Conservation (phyloP, 257 asterid species). For the Ilex asprella region DNA sequence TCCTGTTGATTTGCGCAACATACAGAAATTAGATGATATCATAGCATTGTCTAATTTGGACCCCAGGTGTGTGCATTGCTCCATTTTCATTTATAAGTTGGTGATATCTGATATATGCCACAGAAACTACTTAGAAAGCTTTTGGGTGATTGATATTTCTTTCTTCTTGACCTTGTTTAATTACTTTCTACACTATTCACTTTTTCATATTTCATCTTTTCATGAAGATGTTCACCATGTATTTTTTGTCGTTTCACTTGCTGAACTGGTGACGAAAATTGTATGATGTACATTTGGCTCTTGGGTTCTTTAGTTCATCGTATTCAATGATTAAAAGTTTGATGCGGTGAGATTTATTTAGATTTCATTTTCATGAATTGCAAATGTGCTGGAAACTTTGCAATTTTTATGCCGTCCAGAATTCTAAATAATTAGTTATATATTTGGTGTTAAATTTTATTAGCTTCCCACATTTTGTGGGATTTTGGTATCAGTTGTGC, state of each 20-base stretch:
- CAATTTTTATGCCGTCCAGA: too few species aligned
- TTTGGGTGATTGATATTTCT: constrained; percentile 1
- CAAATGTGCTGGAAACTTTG: too few species aligned
- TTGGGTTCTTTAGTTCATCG: too few species aligned
- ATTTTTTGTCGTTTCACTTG: background rate
- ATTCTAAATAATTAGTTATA: too few species aligned
- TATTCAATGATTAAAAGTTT: too few species aligned
- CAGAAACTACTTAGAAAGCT: background rate
- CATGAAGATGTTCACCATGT: constrained; percentile 5
- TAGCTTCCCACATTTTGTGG: too few species aligned
- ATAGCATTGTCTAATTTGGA: constrained; percentile 68
- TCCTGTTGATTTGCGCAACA: constrained; percentile 83
- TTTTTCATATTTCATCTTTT: background rate
- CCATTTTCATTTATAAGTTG: constrained; percentile 7
- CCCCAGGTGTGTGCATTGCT: constrained; percentile 59
- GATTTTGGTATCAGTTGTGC: too few species aligned
- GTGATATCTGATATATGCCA: background rate
- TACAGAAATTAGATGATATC: constrained; percentile 58
- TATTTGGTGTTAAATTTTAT: too few species aligned
- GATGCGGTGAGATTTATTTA: too few species aligned
- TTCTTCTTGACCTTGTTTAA: background rate
- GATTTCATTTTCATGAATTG: too few species aligned
- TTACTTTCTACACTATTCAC: too few species aligned
- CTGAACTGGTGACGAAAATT: background rate
- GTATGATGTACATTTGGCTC: background rate